Evolutionary conservation across 768 basidiomycete genomes (phyloP).

Genomic region (Psilocybe cubensis): DNA sequence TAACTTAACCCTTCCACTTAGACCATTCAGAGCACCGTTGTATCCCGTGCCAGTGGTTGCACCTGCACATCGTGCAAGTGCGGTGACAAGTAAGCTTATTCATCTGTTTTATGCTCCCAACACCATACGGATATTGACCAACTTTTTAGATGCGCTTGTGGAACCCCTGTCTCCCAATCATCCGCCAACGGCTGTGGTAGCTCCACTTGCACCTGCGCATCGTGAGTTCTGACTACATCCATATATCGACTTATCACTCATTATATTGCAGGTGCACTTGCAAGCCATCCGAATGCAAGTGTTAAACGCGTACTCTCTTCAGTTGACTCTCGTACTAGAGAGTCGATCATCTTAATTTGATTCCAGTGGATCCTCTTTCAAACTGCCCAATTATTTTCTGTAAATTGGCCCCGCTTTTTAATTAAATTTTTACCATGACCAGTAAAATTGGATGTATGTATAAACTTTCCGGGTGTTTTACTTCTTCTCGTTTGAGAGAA

Average conservation of each 20-base stretch:
- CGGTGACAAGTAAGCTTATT: background rate
- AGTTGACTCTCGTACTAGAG: no score
- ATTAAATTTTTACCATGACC: no score
- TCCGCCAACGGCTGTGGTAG: constrained; percentile 11
- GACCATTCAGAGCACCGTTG: constrained; percentile 6
- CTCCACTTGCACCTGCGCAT: constrained; percentile 12
- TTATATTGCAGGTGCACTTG: constrained; percentile 8
- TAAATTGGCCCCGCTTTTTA: no score
- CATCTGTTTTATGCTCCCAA: background rate
- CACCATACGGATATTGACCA: background rate
- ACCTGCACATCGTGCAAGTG: constrained; percentile 13
- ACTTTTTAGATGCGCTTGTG: constrained; percentile 7
- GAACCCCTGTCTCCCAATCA: constrained; percentile 14
- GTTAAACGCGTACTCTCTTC: background rate
- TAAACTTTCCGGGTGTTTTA: no score
- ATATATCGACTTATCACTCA: background rate
- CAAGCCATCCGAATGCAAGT: constrained; percentile 18
- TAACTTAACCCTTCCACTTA: background rate
- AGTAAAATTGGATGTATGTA: no score
- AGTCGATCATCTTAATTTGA: no score
- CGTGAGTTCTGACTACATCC: background rate
- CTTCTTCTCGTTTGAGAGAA: no score
- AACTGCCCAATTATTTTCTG: no score
- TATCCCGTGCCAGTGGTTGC: constrained; percentile 10
- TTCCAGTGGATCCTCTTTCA: no score